Percentiles rank a stretch among this genome's conserved stretches.
Evolutionary conservation across 768 basidiomycete genomes (phyloP).

Genomic region (Royoungia palumana): DNA sequence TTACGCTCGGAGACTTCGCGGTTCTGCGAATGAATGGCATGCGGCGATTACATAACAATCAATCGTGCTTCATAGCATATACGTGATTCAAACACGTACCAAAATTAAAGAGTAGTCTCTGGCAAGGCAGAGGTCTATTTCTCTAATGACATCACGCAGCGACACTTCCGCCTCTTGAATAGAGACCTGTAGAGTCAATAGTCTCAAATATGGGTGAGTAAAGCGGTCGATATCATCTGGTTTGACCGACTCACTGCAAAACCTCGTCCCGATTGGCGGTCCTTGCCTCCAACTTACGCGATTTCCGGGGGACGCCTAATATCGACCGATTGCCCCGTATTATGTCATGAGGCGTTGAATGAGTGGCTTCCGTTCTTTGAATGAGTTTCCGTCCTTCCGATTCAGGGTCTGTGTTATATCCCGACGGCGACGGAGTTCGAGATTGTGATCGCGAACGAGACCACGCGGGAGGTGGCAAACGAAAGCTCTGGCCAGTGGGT

Average conservation of each 20-base stretch:
- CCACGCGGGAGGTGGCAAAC: constrained; percentile 42
- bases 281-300: constrained; percentile 31
- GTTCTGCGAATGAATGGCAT: constrained; percentile 40
- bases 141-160: constrained; percentile 44
- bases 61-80: constrained; percentile 4
- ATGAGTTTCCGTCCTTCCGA: constrained; percentile 43
- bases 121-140: constrained; percentile 47
- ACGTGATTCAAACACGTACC: constrained; percentile 44
- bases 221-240: background rate
- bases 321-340: constrained; percentile 12
- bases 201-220: constrained; percentile 34
- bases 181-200: constrained; percentile 50
- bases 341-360: constrained; percentile 20
- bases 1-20: constrained; percentile 69
- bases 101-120: constrained; percentile 38
- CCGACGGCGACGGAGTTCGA: constrained; percentile 57
- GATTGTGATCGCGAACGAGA: constrained; percentile 25
- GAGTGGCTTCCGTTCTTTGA: constrained; percentile 22
- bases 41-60: constrained; percentile 24
- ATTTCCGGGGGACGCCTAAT: constrained; percentile 17
- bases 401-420: constrained; percentile 76
- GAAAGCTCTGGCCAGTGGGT: constrained; percentile 59
- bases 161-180: constrained; percentile 50
- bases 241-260: constrained; percentile 51
- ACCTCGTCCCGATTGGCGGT: constrained; percentile 68